Evolutionary conservation across 1,139 yeast species (phyloP).

Genomic region (Yamadazyma mexicana): DNA sequence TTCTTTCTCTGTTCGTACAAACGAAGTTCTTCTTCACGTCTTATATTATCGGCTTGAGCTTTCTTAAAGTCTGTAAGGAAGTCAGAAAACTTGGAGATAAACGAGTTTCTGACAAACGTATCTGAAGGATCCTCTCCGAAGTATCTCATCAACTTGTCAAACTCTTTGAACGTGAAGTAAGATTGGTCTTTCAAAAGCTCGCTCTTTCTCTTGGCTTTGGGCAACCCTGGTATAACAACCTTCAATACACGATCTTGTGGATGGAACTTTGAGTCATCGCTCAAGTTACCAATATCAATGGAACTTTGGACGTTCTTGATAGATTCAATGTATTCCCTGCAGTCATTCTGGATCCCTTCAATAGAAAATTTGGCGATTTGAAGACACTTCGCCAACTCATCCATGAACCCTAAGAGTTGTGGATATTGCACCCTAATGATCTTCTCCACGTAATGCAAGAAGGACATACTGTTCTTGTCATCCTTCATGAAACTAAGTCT

Average conservation of each 20-base stretch:
- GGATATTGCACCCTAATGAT: constrained; percentile 69
- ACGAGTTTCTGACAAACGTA: constrained; percentile 62
- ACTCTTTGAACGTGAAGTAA: constrained; percentile 61
- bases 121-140: constrained; percentile 80
- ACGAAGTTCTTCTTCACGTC: constrained; percentile 76
- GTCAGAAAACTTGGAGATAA: constrained; percentile 70
- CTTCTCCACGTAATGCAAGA: constrained; percentile 77
- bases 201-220: constrained; percentile 67
- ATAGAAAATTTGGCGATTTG: constrained; percentile 66
- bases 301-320: constrained; percentile 72
- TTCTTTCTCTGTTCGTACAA: constrained; percentile 74
- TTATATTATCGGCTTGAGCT: constrained; percentile 74
- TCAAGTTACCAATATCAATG: constrained; percentile 71
- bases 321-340: constrained; percentile 55
- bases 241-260: constrained; percentile 67
- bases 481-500: constrained; percentile 76
- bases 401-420: constrained; percentile 55
- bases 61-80: constrained; percentile 75
- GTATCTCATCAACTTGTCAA: constrained; percentile 67
- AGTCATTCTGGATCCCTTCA: constrained; percentile 65
- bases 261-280: constrained; percentile 74
- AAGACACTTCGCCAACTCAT: constrained; percentile 58
- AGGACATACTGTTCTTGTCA: constrained; percentile 74
- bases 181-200: constrained; percentile 66
- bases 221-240: constrained; percentile 62